Base-by-base conservation (phyloP, 805 yeast species). In the Cyberlindnera amylophila region DNA sequence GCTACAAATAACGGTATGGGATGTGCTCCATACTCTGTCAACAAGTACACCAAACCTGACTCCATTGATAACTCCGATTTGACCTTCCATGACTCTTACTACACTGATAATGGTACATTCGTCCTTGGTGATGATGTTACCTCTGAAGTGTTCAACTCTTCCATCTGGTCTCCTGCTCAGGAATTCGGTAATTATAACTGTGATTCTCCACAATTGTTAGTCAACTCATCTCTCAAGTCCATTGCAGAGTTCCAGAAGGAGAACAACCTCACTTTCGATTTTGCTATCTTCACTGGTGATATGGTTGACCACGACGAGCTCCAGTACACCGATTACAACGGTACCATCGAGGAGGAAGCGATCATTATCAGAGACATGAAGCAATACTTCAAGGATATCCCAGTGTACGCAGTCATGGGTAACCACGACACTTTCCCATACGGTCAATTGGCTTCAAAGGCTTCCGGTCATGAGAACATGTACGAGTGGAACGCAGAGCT, bases 401-500 rank as follows among this genome's bases (percentile, higher is more conserved):
- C 86, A 7, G 74, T 82, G 5, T 81, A 65, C 55, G 72, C 86
- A 10, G 77, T 76, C 17, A 63, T 82, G 53, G 89, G 89, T 21
- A 81, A 80, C 58, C 88, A 83, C 61, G 89, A 82, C 55, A 75
- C 81, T 24, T 82, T 73, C 67, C 89, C 90, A 14, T 54, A 81
- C 52, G 84, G 82, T 29, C 86, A 82, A 58, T 61, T 81, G 44
- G 83, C 86, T 2, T 83, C 81, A 44, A 48, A 41, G 26, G 55
- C 59, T 29, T 70, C 74, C 17, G 75, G 75, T 8, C 74, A 66
- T 45, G 56, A 61, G 2, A 63, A 67, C 47, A 63, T 66, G 52
- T 70, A 70, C 44, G 56, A 64, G n/a, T 74, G 73, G 70, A 74
- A 75, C 50, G 60, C 67, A 3, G 75, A 74, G 12, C 58, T 74